Base-by-base conservation (phyloP, 2,329 filamentous ascomycete species). In the Fusarium paranaense region DNA sequence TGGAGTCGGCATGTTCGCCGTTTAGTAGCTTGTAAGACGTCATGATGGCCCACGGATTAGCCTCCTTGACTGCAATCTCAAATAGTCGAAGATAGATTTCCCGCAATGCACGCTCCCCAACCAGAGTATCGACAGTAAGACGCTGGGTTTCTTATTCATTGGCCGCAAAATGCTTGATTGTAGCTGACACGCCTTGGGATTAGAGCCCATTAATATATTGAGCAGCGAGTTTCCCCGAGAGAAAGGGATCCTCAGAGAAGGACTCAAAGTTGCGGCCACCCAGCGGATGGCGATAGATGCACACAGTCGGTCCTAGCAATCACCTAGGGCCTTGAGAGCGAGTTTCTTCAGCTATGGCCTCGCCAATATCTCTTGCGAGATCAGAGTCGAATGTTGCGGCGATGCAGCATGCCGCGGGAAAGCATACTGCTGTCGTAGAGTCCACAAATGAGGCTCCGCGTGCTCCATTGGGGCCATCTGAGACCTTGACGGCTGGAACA, bases 291-390 rank as follows among this genome's bases (percentile, higher is more conserved):
- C 83, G 78, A 47, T 84, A 82, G 56, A 83, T 82, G 75, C 81
- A 84, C 56, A 86, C 56, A 25, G 72, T 74, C 3, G 72, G 72
- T 9, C 57, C 72, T 4, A 74, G 86, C 73, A 92, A 88, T 13
- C 93, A 87, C 76, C 94, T 91, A 10, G 92, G 87, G 64, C 92
- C 92, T 82, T 95, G 95, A 64, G 66, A 73, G 5, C 73, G 76
- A 1, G 78, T 72, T 54, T 82, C 90, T 30, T 89, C 85, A 27
- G 86, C 90, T 73, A 92, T 86, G 25, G 90, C 82, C 22, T 84
- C 81, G 22, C 90, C 90, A 27, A 91, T 85, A 64, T 87, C 81
- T 50, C 86, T 81, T 50, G 91, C 85, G 33, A 92, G 81, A 6
- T 88, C 85, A 3, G 83, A 73, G 75, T 92, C 89, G 86, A 90